Evolutionary conservation across 2,329 filamentous ascomycete species (phyloP), one percentile per base, ranked within the genome.

Genomic region (Nemania sp.): DNA sequence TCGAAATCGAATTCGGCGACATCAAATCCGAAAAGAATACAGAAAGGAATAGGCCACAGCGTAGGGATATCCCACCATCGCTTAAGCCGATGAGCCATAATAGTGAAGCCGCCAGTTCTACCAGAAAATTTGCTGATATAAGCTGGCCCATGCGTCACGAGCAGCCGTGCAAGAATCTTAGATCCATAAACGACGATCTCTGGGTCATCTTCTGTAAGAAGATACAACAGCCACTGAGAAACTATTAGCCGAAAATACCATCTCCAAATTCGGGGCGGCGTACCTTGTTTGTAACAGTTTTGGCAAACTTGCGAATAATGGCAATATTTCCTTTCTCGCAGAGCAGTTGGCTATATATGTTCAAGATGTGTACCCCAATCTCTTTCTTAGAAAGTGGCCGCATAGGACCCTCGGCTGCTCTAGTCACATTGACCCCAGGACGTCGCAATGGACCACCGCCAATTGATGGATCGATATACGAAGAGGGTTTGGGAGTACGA

Each of bases 201-300:
- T 5, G 89, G 80, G 54, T 97, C 89, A 57, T 90, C 84, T 68
- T 97, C 92, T 6, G 90, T 90, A 45, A 97, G 80, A 12, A 99
- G 81, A 70, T 97, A 96, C 12, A 99, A 76, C 12, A 96, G 81
- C 92, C 92, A 97, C 87, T 93, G 61, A 39, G 53, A 51, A 57
- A 62, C 65, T 47, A 62, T 72, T 68, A 76, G 68, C 61, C 63
- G 65, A 49, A 64, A 65, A 52, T 62, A 54, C 19, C 54, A 45
- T 50, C 51, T 58, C 47, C 54, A 54, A 61, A 61, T 59, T 52
- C 55, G 44, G 39, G 52, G 52, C 60, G 57, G 71, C 77, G 66
- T 76, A 91, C 89, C 80, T 96, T 96, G 64, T 96, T 96, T 19
- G 93, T 97, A 7, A 99, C 93, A 1, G 93, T 95, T 66, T 88